Percentiles rank a stretch among this genome's conserved stretches.
phyloP scores from a whole-genome alignment of 352 stramenopile species.

The Pythium rishiriense region DNA sequence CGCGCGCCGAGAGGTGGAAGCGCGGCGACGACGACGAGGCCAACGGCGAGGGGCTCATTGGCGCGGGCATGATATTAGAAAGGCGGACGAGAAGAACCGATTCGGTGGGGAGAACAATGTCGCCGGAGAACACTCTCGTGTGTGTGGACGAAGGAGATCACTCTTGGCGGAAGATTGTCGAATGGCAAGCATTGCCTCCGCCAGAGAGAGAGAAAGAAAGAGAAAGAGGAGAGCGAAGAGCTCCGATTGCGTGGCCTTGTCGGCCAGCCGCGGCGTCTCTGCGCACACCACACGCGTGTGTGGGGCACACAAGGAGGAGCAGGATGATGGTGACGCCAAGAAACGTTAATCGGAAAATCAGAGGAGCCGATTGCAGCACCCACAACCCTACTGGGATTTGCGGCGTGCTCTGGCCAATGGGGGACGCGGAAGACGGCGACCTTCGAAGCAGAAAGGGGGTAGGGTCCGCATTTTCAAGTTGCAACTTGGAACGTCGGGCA shows the following conservation, averaged over 20 bases:
- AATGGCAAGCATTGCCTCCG: neutral
- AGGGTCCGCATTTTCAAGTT: constrained; percentile 12
- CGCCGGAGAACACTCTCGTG: too few species aligned
- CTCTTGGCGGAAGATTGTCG: constrained; percentile 2
- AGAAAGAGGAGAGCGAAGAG: neutral
- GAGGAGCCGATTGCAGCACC: constrained; percentile 1
- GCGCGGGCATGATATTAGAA: neutral
- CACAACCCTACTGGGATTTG: constrained; percentile 3
- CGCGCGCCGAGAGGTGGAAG: constrained; percentile 35
- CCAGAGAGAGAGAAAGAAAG: neutral
- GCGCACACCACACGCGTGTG: neutral
- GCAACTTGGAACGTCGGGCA: neutral
- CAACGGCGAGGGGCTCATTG: neutral
- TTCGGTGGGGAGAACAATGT: too few species aligned
- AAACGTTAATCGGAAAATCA: constrained; percentile 6
- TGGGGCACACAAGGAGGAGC: neutral
- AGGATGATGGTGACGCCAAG: neutral
- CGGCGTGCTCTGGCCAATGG: neutral
- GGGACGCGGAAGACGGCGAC: neutral
- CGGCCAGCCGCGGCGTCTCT: constrained; percentile 1
- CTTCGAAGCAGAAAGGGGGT: constrained; percentile 17
- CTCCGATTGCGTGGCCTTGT: constrained; percentile 4
- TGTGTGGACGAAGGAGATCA: too few species aligned
- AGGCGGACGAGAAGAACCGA: neutral
- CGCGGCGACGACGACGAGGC: neutral